phyloP scores from a whole-genome alignment of 78 protist species.

The Carpediemonas membranifera region DNA sequence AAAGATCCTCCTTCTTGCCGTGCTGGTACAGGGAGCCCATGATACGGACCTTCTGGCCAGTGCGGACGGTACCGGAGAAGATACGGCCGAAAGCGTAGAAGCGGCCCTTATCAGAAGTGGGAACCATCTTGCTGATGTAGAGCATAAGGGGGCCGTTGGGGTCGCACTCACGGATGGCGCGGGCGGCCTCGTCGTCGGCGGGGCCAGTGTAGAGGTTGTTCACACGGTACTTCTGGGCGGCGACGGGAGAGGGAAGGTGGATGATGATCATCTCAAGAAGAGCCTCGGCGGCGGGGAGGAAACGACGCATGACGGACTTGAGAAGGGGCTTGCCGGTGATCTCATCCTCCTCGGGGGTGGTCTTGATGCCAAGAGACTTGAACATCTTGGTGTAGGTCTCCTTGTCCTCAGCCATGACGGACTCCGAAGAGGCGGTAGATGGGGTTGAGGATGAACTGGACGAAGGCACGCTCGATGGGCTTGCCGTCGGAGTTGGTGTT shows the following conservation, averaged over 20 bases:
- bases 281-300: constrained; percentile 94
- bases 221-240: constrained; percentile 90
- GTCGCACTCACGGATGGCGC: constrained; percentile 38
- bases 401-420: constrained; percentile 63
- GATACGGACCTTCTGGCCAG: constrained; percentile 90
- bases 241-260: constrained; percentile 90
- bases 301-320: constrained; percentile 85
- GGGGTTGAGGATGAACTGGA: constrained; percentile 87
- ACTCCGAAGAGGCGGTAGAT: constrained; percentile 73
- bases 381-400: constrained; percentile 67
- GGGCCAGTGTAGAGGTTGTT: constrained; percentile 80
- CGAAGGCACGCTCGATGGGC: constrained; percentile 76
- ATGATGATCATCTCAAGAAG: constrained; percentile 87
- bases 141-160: constrained; percentile 83
- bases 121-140: constrained; percentile 99
- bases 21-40: constrained; percentile 88
- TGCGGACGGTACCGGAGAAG: constrained; percentile 85
- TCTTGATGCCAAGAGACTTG: constrained; percentile 54
- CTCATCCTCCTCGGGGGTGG: constrained; percentile 61
- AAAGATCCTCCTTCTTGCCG: constrained; percentile 88
- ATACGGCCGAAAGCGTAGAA: constrained; percentile 99
- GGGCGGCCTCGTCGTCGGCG: constrained; percentile 69
- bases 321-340: constrained; percentile 68
- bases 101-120: constrained; percentile 88
- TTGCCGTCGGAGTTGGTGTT: constrained; percentile 36